These are phyloP conservation scores for Pterocarpus santalinus DNA, from an alignment of 306 rosid species.

Conservation along the genomic window DNA sequence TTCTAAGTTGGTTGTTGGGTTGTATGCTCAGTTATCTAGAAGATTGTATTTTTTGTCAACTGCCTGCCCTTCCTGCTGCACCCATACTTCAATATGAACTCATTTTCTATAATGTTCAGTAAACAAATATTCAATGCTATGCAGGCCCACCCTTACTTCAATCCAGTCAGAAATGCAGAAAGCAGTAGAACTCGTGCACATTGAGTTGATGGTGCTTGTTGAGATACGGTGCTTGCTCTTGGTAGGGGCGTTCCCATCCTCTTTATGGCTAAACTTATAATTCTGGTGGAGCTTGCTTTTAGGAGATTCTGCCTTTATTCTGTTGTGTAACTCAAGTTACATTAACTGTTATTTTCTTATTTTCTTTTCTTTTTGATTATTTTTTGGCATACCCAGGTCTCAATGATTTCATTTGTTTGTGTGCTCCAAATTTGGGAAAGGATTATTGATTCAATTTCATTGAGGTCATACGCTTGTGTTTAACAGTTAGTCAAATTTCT, in stretches of 20 bases:
- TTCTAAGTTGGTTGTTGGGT: conserved; percentile 12
- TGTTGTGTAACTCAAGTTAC: conserved; percentile 50
- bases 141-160: conserved; percentile 94
- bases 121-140: conserved; percentile 42
- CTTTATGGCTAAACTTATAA: conserved; percentile 34
- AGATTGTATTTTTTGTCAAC: conserved; percentile 32
- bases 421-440: conserved; percentile 7
- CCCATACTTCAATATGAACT: conserved; percentile 8
- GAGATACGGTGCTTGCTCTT: conserved; percentile 41
- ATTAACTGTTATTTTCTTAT: not conserved
- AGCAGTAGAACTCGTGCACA: conserved; percentile 79
- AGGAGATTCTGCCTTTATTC: conserved; percentile 50
- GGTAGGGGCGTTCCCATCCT: conserved; percentile 3
- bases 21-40: not conserved
- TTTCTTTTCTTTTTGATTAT: not conserved
- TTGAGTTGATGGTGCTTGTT: conserved; percentile 53
- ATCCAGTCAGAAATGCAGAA: conserved; percentile 81
- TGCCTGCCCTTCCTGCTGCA: not conserved
- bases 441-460: not conserved
- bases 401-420: not conserved
- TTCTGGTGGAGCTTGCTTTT: conserved; percentile 55
- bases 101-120: conserved; percentile 20
- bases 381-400: conserved; percentile 27
- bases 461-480: not conserved
- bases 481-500: not conserved